A percentile compares a stretch with the other conserved stretches of the same genome.
Evolutionary conservation across 2,329 filamentous ascomycete genomes (phyloP).

Genomic region (Cladophialophora yegresii): DNA sequence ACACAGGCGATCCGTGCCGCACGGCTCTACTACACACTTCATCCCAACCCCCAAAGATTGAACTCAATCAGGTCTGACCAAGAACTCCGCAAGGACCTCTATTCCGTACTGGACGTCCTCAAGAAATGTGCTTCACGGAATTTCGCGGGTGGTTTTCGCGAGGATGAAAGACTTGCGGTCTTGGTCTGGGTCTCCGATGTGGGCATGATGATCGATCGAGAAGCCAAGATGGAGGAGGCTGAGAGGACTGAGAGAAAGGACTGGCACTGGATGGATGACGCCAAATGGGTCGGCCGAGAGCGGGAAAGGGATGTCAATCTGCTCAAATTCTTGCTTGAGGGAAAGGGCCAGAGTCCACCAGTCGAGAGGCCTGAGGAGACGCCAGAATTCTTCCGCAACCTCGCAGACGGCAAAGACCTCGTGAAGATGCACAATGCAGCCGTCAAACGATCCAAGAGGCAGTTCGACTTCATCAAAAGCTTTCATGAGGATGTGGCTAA

Average conservation of each 20-base stretch:
- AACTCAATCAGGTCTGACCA: conserved; percentile 87
- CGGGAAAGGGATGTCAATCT: conserved; percentile 80
- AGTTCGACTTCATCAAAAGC: conserved; percentile 83
- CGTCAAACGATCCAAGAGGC: conserved; percentile 78
- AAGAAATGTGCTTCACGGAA: conserved; percentile 87
- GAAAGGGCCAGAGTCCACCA: conserved; percentile 20
- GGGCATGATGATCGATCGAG: conserved; percentile 71
- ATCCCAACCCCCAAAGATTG: conserved; percentile 81
- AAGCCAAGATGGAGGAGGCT: conserved; percentile 73
- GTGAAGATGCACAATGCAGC: conserved; percentile 87
- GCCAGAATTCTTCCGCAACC: conserved; percentile 64
- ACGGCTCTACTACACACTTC: conserved; percentile 93
- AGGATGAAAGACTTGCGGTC: conserved; percentile 76
- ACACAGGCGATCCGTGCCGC: conserved; percentile 94
- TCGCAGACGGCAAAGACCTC: conserved; percentile 78
- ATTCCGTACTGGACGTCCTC: conserved; percentile 83
- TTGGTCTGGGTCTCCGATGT: conserved; percentile 77
- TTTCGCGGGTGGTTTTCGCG: conserved; percentile 78
- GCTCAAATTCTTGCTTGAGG: conserved; percentile 65
- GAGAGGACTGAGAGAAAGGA: conserved; percentile 70
- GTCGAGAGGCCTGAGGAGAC: conserved; percentile 26
- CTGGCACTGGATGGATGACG: conserved; percentile 73
- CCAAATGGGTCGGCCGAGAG: conserved; percentile 70
- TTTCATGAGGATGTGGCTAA: conserved; percentile 94
- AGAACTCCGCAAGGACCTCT: conserved; percentile 77